A percentile compares a stretch with the other conserved stretches of the same genome.
Conservation (phyloP, 2,329 filamentous ascomycete species). For the Juglanconis sp. region DNA sequence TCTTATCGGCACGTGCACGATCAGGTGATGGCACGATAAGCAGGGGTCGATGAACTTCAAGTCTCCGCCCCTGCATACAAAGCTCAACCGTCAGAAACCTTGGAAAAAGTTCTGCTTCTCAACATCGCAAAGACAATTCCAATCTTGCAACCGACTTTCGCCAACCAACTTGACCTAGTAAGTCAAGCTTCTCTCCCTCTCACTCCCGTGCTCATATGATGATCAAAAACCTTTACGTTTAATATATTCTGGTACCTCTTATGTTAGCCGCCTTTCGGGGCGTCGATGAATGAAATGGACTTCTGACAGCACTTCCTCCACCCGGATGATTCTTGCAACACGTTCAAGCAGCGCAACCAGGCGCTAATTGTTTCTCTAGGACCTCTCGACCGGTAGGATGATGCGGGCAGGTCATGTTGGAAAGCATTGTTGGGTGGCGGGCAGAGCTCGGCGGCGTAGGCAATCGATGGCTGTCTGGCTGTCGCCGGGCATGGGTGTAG, state of each 20-base stretch:
- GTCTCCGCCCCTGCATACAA: too few species aligned
- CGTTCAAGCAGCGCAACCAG: not conserved
- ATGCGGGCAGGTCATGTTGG: not conserved
- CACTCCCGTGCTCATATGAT: constrained; percentile 54
- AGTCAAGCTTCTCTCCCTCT: constrained; percentile 23
- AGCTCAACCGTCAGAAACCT: not conserved
- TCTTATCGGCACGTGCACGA: not conserved
- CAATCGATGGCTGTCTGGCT: too few species aligned
- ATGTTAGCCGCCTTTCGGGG: constrained; percentile 66
- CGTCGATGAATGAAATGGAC: constrained; percentile 80
- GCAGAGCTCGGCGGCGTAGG: not conserved
- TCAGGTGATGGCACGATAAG: not conserved
- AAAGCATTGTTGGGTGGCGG: not conserved
- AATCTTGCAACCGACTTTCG: not conserved
- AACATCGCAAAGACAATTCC: not conserved
- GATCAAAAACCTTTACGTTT: constrained; percentile 59
- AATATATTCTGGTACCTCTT: constrained; percentile 96
- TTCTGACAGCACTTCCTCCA: constrained; percentile 58
- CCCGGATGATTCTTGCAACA: not conserved
- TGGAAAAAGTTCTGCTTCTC: not conserved
- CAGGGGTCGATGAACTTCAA: too few species aligned
- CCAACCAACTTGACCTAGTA: constrained; percentile 26
- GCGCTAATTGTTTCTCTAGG: constrained; percentile 2
- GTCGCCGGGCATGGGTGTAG: too few species aligned
- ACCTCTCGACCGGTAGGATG: not conserved